Base-by-base conservation (phyloP, 2,329 filamentous ascomycete genomes). In the Camillea tinctor region DNA sequence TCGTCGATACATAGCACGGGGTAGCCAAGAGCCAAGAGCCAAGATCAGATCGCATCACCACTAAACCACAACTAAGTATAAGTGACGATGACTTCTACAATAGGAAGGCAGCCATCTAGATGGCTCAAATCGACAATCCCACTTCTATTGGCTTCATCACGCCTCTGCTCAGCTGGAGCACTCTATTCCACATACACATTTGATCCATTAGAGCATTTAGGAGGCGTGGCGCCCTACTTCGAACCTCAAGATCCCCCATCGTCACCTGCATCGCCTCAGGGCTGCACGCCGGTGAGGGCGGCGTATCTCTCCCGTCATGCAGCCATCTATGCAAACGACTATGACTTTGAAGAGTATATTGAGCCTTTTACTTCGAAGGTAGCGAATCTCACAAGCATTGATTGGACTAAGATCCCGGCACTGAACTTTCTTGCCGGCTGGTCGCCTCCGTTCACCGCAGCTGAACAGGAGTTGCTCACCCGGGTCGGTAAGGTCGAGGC, bases 401-500 rank as follows among this genome's bases (percentile, higher is more conserved):
- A 87, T 63, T 89, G 86, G 86, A 76, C 76, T 62, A 79, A 78
- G 60, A 79, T 86, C 0, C 82, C 83, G 0, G 74, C 79, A 13
- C 73, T 89, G 15, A 79, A 77, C 58, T 89, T 89, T 68, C 74
- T 89, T 22, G 71, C 76, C 1, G 75, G 73, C 30, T 89, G 86
- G 86, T 73, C 77, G 17, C 76, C 83, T 0, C 87, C 87, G 4
- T 76, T 88, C 50, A 80, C 84, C 7, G 80, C 80, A 3, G 76
- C 83, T 15, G 84, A 87, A 65, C 72, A 80, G 20, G 84, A 86
- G 65, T 76, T 86, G n/a, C 70, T 89, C 52, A 89, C 86, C 13
- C 78, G 83, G 17, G 80, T 86, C 19, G 86, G 87, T n/a, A 79
- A 79, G 62, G 76, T 88, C 4, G 84, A 88, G 69, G 84, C 86